phyloP scores from a whole-genome alignment of 31 red algal genomes.

The Asparagopsis taxiformis region DNA sequence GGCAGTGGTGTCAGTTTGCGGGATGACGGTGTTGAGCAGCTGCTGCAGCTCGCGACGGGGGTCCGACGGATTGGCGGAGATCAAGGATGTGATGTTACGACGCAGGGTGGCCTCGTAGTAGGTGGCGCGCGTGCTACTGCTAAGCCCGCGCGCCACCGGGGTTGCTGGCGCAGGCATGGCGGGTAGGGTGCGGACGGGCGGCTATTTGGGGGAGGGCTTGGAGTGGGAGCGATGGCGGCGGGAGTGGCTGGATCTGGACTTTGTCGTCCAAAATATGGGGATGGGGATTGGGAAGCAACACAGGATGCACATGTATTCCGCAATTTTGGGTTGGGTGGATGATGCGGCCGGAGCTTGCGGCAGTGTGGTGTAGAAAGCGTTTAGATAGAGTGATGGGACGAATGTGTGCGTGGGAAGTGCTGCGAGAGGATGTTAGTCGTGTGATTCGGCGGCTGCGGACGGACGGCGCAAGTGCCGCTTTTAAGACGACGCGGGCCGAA shows the following conservation, averaged over 20 bases:
- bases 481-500: background rate
- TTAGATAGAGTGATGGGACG: no score
- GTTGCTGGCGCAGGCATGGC: background rate
- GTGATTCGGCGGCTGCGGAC: no score
- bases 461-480: no score
- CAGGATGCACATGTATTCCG: conserved; percentile 37
- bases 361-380: no score
- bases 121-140: background rate
- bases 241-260: background rate
- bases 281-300: conserved; percentile 58
- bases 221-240: background rate
- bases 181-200: no score
- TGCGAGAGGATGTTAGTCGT: no score
- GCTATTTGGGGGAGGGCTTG: background rate
- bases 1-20: conserved; percentile 1
- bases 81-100: background rate
- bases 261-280: conserved; percentile 48
- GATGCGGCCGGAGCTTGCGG: background rate
- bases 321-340: conserved; percentile 16
- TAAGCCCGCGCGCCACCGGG: background rate
- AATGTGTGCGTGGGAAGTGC: no score
- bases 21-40: conserved; percentile 1
- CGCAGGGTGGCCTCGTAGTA: conserved; percentile 8
- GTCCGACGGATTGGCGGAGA: conserved; percentile 1
- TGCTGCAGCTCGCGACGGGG: background rate